Base-by-base conservation (phyloP, 2,329 filamentous ascomycete species). In the Alternaria incomplexa region DNA sequence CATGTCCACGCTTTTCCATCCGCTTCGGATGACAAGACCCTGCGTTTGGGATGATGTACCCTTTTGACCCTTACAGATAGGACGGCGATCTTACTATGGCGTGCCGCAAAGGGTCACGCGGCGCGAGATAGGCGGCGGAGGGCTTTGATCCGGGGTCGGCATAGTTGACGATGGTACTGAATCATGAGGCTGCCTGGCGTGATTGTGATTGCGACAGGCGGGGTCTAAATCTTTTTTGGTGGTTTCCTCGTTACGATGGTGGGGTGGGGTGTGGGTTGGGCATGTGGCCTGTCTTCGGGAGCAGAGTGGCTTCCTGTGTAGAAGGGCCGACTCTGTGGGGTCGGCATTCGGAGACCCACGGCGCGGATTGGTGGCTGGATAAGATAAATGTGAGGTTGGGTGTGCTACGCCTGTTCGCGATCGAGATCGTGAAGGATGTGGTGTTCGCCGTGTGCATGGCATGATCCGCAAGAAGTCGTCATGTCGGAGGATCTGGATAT, bases 321-420 rank as follows among this genome's bases (percentile, higher is more conserved):
- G 52, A 62, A 53, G 60, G 60, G 55, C 60, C 60, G 60, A 62
- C 30, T 28, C 22, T 58, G 55, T 47, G 58, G 58, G 58, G 52
- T 48, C n/a, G 17, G 20, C 12, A 30, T 15, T 30, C 28, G 23
- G 13, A 43, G 46, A 44, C 13, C 47, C 54, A 40, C 50, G n/a
- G 26, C 9, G 22, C 45, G 26, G 13, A 43, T 25, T 30, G 45
- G 20, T 32, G 46, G 28, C 46, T 32, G 22, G 43, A 28, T 25
- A 58, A 40, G 26, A 52, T 40, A 10, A 23, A 58, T 22, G 26
- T 48, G 40, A 53, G 46, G 12, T 52, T 44, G 47, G 45, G 46
- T 50, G 36, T 43, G 45, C 28, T 11, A 40, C 48, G 30, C 36
- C 47, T 56, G 48, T 45, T 47, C 25, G n/a, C 25, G 25, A 20